These are phyloP conservation scores for Malus domestica DNA, from an alignment of 306 rosid genomes.

Conservation along the genomic window DNA sequence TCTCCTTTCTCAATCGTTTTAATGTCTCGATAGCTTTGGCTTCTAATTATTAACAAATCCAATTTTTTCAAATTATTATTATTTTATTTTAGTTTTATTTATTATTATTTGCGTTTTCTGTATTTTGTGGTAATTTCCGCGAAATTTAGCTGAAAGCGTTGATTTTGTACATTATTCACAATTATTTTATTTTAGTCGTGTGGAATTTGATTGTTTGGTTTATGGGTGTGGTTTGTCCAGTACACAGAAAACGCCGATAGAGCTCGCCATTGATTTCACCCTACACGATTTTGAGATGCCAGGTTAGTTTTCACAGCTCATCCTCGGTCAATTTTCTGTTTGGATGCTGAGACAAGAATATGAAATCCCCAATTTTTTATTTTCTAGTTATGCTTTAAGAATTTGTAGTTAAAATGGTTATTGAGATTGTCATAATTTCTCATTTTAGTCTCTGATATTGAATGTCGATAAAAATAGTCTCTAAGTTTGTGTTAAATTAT, in stretches of 20 bases:
- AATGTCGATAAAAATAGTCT: no score
- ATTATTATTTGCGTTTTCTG: not conserved
- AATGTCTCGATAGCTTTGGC: slow-evolving; percentile 13
- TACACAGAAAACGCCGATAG: slow-evolving; percentile 65
- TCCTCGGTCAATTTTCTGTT: slow-evolving; percentile 6
- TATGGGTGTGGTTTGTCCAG: slow-evolving; percentile 19
- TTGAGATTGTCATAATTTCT: no score
- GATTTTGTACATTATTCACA: not conserved
- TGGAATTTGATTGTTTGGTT: not conserved
- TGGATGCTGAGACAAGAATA: not conserved
- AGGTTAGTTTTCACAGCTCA: slow-evolving; percentile 42
- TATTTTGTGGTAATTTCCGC: not conserved
- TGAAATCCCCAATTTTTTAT: not conserved
- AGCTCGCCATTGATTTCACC: slow-evolving; percentile 79
- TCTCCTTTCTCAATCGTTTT: not conserved
- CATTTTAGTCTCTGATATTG: no score
- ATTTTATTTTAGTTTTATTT: not conserved
- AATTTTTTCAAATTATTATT: not conserved
- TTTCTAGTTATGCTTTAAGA: no score
- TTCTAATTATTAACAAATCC: slow-evolving; percentile 12
- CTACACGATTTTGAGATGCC: slow-evolving; percentile 99
- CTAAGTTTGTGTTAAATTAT: no score
- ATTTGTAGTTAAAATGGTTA: no score
- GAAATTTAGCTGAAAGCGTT: not conserved
- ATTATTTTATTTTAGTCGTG: not conserved